Base-by-base conservation (phyloP, 352 stramenopile species). In the Globisporangium nagaii region DNA sequence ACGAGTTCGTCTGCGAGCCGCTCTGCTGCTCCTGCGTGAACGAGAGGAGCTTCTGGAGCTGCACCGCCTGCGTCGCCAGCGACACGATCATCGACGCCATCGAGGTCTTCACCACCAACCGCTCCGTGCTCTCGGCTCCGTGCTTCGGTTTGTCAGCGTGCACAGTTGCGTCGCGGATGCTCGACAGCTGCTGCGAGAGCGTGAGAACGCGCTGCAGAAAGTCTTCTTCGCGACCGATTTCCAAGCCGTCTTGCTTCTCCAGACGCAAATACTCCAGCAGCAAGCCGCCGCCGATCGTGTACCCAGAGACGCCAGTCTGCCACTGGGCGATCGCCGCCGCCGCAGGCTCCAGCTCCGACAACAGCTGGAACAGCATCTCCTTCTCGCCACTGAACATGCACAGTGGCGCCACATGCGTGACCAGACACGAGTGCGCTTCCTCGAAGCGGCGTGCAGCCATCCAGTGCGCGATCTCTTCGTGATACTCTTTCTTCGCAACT, bases 391-490 rank as follows among this genome's bases (percentile, higher is more conserved):
- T 64, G 48, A 93, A 91, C 48, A 93, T 43, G 47, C 73, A 84
- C 6, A 56, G 57, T 48, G 79, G 69, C 1, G 80, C 80, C 25
- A 93, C 68, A 49, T 83, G 68, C 11, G 63, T 66, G 39, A 87
- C 66, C 2, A 93, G 44, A 13, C 75, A 80, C 25, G 65, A 56
- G 56, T 93, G 83, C 28, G 83, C 83, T 50, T 76, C 66, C 46
- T 88, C 75, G 28, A 71, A 91, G 31, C 67, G 65, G 11, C 60
- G 66, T 17, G 80, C 76, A 35, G 71, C 69, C 47, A 91, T 84
- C 76, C 78, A 91, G 57, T 90, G 73, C 17, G 75, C 75, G 56
- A 91, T 87, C 64, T 87, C 80, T 20, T 84, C 68, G 35, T 79
- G 73, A 40, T 68, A 69, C 37, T 83, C 70, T 39, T 66, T 67